phyloP scores from a whole-genome alignment of 2,329 filamentous ascomycete species.

The Aspergillus sp. region DNA sequence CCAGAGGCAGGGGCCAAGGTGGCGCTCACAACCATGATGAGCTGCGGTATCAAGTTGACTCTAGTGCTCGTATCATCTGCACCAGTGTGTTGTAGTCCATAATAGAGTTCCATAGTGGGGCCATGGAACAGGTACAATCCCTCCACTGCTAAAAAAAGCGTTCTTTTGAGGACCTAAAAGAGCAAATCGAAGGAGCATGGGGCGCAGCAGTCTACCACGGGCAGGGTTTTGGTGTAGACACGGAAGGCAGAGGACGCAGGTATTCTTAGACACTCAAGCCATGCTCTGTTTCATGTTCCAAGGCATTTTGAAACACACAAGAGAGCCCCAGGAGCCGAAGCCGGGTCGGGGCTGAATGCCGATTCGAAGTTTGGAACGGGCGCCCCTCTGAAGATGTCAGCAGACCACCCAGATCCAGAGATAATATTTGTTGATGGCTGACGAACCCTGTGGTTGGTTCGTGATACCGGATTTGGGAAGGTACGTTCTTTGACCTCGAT shows the following conservation, averaged over 20 bases:
- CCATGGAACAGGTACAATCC: background rate
- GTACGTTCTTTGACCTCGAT: slow-evolving; percentile 13
- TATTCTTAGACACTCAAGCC: slow-evolving; percentile 21
- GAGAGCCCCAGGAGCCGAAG: background rate
- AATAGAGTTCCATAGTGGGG: background rate
- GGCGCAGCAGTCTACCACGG: slow-evolving; percentile 17
- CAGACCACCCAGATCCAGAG: slow-evolving; percentile 13
- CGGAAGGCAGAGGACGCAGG: background rate
- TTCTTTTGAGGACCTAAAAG: background rate
- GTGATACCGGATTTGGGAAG: slow-evolving; percentile 18
- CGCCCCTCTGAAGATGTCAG: slow-evolving; percentile 12
- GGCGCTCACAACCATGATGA: background rate
- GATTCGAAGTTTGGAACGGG: background rate
- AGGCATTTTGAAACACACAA: slow-evolving; percentile 15
- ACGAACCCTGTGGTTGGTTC: background rate
- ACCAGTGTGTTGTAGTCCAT: background rate
- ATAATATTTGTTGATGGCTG: background rate
- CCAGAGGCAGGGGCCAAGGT: background rate
- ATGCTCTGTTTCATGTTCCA: background rate
- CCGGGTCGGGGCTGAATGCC: background rate
- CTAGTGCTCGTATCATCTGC: background rate
- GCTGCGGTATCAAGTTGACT: background rate
- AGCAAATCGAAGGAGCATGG: background rate
- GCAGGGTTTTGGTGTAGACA: background rate
- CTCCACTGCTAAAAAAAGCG: slow-evolving; percentile 10